Base-by-base conservation (phyloP, 257 asterid genomes). In the Leptodermis oblonga region DNA sequence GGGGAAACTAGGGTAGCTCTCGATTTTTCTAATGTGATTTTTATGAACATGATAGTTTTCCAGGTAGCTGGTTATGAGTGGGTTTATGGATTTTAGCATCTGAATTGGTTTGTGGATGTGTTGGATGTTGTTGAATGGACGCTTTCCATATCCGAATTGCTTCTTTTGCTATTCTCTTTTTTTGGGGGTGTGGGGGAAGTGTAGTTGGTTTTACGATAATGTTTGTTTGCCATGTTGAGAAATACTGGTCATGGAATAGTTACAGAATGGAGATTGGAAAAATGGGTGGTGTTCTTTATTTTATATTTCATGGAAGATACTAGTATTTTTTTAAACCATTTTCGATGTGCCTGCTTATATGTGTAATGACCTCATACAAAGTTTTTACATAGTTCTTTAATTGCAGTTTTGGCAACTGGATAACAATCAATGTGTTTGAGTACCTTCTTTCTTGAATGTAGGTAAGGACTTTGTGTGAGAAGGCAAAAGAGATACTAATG, bases 401-500 rank as follows among this genome's bases (percentile, higher is more conserved):
- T 37, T 28, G 26, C 43, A 18, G 5, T 43, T 31, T 8, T 66
- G 41, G 18, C 26, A 18, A n/a, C 80, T 17, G 25, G 11, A 65
- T 30, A 55, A 22, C 5, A 25, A 14, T 64, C 33, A 2, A 1
- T 23, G 31, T 36, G 33, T 56, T 33, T 63, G 33, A 7, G 59
- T 63, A 31, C 54, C n/a, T 69, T 75, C 70, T 42, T 70, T 52
- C 73, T 72, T 67, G 54, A 68, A 76, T 82, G 76, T 68, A 92
- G 98, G 98, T 92, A 37, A 83, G 92, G 73, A 71, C 85, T 63
- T 78, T 90, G 72, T 92, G 98, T 69, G 98, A 88, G 78, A 92
- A 92, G 85, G 98, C 98, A 2, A 92, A 90, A 76, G 98, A 92
- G 83, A 87, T 90, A 76, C 84, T 92, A 58, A 90, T 86, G 89